Percentiles rank a stretch among this genome's conserved stretches.
Conservation (phyloP, 192 early-diverging fungal species). For the Rhizophagus sp. region DNA sequence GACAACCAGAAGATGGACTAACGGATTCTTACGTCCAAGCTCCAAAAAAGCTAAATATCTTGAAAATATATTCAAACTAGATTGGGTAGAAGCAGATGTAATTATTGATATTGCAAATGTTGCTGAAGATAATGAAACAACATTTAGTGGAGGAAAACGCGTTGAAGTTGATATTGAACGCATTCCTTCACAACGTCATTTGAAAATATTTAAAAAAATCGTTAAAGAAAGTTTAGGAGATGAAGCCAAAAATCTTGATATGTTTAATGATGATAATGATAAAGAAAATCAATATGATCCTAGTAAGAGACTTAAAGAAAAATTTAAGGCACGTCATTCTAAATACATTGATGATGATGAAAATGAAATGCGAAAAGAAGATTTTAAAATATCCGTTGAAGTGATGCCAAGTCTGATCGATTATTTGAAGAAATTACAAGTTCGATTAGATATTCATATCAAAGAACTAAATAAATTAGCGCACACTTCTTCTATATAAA, state of each 20-base stretch:
- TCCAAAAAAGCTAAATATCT: conserved; percentile 42
- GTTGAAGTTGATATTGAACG: conserved; percentile 36
- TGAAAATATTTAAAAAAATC: conserved; percentile 44
- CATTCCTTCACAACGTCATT: conserved; percentile 44
- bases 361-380: conserved; percentile 37
- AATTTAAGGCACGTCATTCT: too few species aligned
- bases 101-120: conserved; percentile 46
- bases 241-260: conserved; percentile 34
- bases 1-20: not conserved
- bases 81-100: conserved; percentile 48
- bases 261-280: conserved; percentile 11
- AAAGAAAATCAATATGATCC: not conserved
- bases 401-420: conserved; percentile 43
- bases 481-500: too few species aligned
- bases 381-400: conserved; percentile 43
- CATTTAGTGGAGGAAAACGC: conserved; percentile 26
- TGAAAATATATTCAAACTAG: conserved; percentile 36
- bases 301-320: not conserved
- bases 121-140: conserved; percentile 38
- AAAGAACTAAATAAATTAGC: conserved; percentile 30
- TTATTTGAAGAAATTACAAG: conserved; percentile 38
- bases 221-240: conserved; percentile 38
- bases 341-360: too few species aligned
- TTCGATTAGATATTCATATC: conserved; percentile 36
- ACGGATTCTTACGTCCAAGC: conserved; percentile 13